Conservation (phyloP, 2,329 filamentous ascomycete species). For the Aspergillus ustus region DNA sequence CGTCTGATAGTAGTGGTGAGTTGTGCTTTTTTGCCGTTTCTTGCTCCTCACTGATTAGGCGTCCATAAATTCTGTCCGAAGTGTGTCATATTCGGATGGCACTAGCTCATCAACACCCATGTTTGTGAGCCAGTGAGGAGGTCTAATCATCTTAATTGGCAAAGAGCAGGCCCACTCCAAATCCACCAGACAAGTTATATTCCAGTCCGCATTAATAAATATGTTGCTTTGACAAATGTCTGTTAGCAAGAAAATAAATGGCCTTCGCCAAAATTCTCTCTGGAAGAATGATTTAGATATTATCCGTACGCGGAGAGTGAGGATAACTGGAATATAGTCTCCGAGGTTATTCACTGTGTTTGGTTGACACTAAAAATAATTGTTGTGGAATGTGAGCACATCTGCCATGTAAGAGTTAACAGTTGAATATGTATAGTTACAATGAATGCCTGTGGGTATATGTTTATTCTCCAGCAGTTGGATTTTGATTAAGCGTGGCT, state of each 20-base stretch:
- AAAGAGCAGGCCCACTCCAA: slow-evolving; percentile 33
- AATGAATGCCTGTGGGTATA: background rate
- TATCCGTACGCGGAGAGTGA: slow-evolving; percentile 33
- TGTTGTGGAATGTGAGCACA: background rate
- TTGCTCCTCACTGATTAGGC: too few relatives aligned
- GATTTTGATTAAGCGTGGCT: background rate
- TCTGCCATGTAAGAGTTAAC: background rate
- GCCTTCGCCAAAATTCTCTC: slow-evolving; percentile 38
- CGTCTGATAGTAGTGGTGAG: too few relatives aligned
- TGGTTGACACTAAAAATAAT: background rate
- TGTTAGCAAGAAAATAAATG: slow-evolving; percentile 34
- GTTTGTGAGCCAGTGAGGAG: slow-evolving; percentile 34
- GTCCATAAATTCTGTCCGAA: too few relatives aligned
- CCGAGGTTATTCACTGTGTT: slow-evolving; percentile 1
- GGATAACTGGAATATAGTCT: slow-evolving; percentile 27
- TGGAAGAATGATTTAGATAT: slow-evolving; percentile 13
- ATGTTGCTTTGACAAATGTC: slow-evolving; percentile 47
- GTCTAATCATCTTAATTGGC: slow-evolving; percentile 31
- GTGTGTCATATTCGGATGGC: too few relatives aligned
- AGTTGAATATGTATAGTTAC: background rate
- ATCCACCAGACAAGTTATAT: slow-evolving; percentile 31
- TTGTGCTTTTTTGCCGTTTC: too few relatives aligned
- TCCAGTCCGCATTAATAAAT: slow-evolving; percentile 32
- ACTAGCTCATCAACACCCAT: slow-evolving; percentile 20
- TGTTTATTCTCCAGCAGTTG: background rate